Conservation (phyloP, 2,329 filamentous ascomycete genomes). For the Cladosporium oxysporum region DNA sequence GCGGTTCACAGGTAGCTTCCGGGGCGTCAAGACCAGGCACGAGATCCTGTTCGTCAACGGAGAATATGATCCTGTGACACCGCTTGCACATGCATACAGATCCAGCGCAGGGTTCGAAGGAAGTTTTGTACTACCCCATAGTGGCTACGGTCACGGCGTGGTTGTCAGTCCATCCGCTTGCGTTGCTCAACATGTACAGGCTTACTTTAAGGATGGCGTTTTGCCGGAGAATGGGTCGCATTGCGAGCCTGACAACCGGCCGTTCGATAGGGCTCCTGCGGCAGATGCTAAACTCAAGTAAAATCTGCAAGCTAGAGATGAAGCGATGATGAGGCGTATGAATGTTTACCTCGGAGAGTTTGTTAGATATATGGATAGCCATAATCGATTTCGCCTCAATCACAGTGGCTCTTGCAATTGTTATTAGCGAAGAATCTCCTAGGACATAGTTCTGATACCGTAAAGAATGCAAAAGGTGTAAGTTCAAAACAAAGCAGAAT, state of each 20-base stretch:
- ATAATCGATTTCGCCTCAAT: no score
- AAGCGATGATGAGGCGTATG: neutral
- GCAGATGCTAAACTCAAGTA: neutral
- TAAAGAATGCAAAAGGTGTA: no score
- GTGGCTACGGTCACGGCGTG: conserved; percentile 39
- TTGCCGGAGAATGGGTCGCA: neutral
- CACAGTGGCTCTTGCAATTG: no score
- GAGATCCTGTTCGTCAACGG: conserved; percentile 61
- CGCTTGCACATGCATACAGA: conserved; percentile 50
- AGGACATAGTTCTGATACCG: no score
- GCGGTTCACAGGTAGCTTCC: conserved; percentile 28
- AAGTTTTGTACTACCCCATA: conserved; percentile 47
- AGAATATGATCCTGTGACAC: conserved; percentile 61
- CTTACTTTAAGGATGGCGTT: neutral
- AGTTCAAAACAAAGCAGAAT: no score
- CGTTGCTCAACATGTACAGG: neutral
- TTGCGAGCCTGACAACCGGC: neutral
- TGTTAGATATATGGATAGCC: no score
- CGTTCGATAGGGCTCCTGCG: neutral
- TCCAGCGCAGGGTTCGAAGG: conserved; percentile 47
- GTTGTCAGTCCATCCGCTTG: conserved; percentile 41
- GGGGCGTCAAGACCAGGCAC: conserved; percentile 40
- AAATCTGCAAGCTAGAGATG: neutral
- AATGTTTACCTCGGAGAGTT: no score
- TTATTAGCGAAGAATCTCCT: no score